Percentiles rank a stretch among this genome's conserved stretches.
phyloP scores from a whole-genome alignment of 148 eudicot genomes.

The Camellia japonica region DNA sequence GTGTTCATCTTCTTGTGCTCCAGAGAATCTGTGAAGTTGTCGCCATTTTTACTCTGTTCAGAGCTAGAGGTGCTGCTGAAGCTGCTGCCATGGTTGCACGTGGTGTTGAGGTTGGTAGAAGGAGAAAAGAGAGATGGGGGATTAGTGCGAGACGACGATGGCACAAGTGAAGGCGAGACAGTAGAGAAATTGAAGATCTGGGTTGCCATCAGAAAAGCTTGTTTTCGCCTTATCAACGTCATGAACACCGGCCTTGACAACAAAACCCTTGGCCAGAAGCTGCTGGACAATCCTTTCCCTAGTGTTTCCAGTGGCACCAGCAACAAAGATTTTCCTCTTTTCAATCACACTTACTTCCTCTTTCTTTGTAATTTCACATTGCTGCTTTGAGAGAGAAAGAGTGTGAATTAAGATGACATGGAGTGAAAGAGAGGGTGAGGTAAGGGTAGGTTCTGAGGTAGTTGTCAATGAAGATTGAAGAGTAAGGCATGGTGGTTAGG shows the following conservation, averaged over 20 bases:
- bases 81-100: no score
- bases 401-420: no score
- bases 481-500: slow-evolving; percentile 29
- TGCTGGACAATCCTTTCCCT: slow-evolving; percentile 63
- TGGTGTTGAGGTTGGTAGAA: no score
- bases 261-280: slow-evolving; percentile 76
- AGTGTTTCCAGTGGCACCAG: slow-evolving; percentile 92
- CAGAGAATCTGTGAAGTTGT: no score
- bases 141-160: no score
- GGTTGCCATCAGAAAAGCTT: slow-evolving; percentile 40
- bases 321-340: slow-evolving; percentile 82
- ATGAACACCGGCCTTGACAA: slow-evolving; percentile 93
- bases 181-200: slow-evolving; percentile 54
- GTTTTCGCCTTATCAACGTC: slow-evolving; percentile 70
- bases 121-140: no score
- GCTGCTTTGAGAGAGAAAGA: no score
- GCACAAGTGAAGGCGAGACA: no score
- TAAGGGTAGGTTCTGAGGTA: slow-evolving; percentile 27
- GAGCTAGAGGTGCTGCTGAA: no score
- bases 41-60: no score
- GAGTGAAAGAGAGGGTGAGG: slow-evolving; percentile 25
- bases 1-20: no score
- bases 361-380: slow-evolving; percentile 42
- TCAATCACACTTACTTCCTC: slow-evolving; percentile 22
- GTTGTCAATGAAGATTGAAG: slow-evolving; percentile 37